Evolutionary conservation across 1,284 basidiomycete species (phyloP).

Genomic region (Phylloporus sp.): DNA sequence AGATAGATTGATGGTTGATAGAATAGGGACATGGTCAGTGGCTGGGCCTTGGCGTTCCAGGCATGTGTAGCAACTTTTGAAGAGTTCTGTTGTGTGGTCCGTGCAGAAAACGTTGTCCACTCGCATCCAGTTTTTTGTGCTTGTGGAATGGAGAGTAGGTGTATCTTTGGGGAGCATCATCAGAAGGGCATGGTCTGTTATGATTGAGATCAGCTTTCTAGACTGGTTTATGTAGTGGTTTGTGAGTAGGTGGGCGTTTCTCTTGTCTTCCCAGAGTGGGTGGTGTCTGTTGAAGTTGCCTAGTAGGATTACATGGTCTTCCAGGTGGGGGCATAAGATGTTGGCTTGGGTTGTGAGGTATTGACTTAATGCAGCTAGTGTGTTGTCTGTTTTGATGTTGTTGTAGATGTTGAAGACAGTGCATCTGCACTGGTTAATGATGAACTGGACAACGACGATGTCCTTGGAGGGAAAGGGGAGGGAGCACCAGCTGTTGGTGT

Average conservation of each 20-base stretch:
- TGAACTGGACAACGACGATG: too few relatives aligned
- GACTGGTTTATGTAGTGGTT: slow-evolving; percentile 18
- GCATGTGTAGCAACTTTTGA: background rate
- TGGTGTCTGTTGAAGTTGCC: background rate
- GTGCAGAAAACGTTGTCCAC: slow-evolving; percentile 17
- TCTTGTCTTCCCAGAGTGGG: background rate
- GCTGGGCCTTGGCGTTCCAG: background rate
- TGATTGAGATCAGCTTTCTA: background rate
- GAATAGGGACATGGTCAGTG: slow-evolving; percentile 15
- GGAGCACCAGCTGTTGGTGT: too few relatives aligned
- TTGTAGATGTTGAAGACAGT: too few relatives aligned
- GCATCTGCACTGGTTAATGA: too few relatives aligned
- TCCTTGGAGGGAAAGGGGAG: too few relatives aligned
- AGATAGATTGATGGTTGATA: background rate
- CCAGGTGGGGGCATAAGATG: too few relatives aligned
- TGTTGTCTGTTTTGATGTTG: too few relatives aligned
- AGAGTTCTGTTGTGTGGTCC: background rate
- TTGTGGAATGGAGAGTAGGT: slow-evolving; percentile 5
- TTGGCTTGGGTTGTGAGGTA: too few relatives aligned
- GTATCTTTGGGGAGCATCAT: slow-evolving; percentile 2
- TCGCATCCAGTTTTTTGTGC: slow-evolving; percentile 11
- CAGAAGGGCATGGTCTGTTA: slow-evolving; percentile 3
- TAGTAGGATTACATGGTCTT: background rate
- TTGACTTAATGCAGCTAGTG: too few relatives aligned
- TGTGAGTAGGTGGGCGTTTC: slow-evolving; percentile 47